phyloP scores from a whole-genome alignment of 768 basidiomycete species.

The Tylopilus felleus region DNA sequence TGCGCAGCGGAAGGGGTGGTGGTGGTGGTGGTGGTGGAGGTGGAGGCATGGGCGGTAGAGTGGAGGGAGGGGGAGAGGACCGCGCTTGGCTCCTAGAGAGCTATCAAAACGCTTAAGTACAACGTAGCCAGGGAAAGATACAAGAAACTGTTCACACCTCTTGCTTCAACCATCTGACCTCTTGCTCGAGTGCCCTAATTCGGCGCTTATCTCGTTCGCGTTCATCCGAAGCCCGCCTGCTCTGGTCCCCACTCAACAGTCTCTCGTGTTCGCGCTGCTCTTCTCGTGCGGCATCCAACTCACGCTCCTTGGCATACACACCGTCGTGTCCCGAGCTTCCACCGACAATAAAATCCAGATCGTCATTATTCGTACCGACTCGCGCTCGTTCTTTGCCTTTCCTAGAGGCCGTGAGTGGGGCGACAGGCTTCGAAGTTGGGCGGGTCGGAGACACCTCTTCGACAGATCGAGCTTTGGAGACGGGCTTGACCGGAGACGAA shows the following conservation, averaged over 20 bases:
- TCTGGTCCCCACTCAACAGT: conserved; percentile 37
- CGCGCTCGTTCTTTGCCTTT: conserved; percentile 48
- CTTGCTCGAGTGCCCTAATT: conserved; percentile 63
- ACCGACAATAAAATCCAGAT: conserved; percentile 28
- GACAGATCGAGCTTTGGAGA: conserved; percentile 25
- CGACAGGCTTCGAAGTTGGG: not conserved
- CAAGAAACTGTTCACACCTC: conserved; percentile 39
- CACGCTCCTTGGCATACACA: conserved; percentile 60
- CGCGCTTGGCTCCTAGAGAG: conserved; percentile 40
- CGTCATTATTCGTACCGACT: conserved; percentile 25
- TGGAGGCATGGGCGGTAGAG: conserved; percentile 39
- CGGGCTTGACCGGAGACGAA: conserved; percentile 30
- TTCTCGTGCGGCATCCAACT: conserved; percentile 53
- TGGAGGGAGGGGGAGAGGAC: conserved; percentile 8
- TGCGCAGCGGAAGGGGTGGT: conserved; percentile 29
- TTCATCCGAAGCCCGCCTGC: conserved; percentile 34
- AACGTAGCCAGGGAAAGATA: not conserved
- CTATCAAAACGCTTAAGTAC: conserved; percentile 30
- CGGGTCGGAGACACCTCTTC: conserved; percentile 14
- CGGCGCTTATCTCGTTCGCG: conserved; percentile 56
- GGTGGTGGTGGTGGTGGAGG: conserved; percentile 37
- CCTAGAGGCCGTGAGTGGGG: conserved; percentile 15
- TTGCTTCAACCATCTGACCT: conserved; percentile 55
- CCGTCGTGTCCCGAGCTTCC: conserved; percentile 45
- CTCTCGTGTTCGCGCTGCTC: conserved; percentile 47